phyloP scores from a whole-genome alignment of 2,329 filamentous ascomycete genomes.

The Bipolaris sorokiniana region DNA sequence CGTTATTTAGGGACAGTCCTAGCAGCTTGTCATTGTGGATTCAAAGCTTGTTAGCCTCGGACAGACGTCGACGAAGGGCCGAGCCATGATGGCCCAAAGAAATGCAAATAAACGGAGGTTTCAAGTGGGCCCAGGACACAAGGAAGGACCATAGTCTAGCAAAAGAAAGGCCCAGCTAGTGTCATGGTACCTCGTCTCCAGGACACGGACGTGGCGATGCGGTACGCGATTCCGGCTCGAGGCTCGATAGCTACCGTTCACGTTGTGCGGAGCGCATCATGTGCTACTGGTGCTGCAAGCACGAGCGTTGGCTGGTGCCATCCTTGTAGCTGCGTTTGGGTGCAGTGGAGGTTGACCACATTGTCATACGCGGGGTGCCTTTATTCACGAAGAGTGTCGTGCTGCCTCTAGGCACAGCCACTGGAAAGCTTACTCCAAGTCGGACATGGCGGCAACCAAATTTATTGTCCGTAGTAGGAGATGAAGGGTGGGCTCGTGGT shows the following conservation, averaged over 20 bases:
- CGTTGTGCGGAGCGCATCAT: slow-evolving; percentile 23
- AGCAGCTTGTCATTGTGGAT: slow-evolving; percentile 24
- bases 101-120: slow-evolving; percentile 7
- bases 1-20: slow-evolving; percentile 10
- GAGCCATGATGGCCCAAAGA: slow-evolving; percentile 25
- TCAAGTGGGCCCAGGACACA: slow-evolving; percentile 18
- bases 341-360: neutral
- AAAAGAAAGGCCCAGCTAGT: slow-evolving; percentile 9
- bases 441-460: slow-evolving; percentile 26
- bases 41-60: slow-evolving; percentile 11
- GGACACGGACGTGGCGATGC: slow-evolving; percentile 18
- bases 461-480: slow-evolving; percentile 32
- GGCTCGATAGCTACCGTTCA: slow-evolving; percentile 19
- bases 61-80: slow-evolving; percentile 27
- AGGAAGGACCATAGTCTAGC: slow-evolving; percentile 8
- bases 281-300: slow-evolving; percentile 10
- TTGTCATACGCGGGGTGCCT: neutral
- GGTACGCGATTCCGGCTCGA: slow-evolving; percentile 28
- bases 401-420: slow-evolving; percentile 16
- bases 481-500: slow-evolving; percentile 2
- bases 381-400: slow-evolving; percentile 15
- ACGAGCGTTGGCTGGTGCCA: slow-evolving; percentile 23
- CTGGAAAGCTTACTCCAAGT: slow-evolving; percentile 27
- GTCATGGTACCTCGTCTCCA: slow-evolving; percentile 16
- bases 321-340: slow-evolving; percentile 32